A percentile compares a stretch with the other conserved stretches of the same genome.
These are phyloP conservation scores for Tolypocladium album DNA, from an alignment of 2,329 filamentous ascomycete species.

Conservation along the genomic window DNA sequence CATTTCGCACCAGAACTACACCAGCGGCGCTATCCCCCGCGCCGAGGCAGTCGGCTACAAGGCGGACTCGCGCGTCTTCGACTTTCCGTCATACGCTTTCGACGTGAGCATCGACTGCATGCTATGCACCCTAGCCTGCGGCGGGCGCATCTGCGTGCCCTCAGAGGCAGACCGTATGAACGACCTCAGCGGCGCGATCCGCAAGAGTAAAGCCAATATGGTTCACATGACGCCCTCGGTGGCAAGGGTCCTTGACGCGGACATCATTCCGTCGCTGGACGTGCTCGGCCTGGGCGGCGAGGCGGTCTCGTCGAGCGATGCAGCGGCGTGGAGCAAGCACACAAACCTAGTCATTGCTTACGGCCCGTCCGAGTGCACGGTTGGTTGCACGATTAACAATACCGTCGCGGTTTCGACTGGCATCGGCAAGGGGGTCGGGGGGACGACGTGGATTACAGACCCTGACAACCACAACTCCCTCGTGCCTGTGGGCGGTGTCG, in stretches of 20 bases:
- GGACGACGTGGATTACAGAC: slow-evolving; percentile 40
- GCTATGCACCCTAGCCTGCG: slow-evolving; percentile 38
- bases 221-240: slow-evolving; percentile 41
- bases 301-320: slow-evolving; percentile 39
- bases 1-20: slow-evolving; percentile 35
- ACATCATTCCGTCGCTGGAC: slow-evolving; percentile 33
- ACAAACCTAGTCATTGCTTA: slow-evolving; percentile 41
- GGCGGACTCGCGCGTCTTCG: slow-evolving; percentile 29
- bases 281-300: slow-evolving; percentile 40
- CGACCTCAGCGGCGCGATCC: slow-evolving; percentile 33
- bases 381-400: slow-evolving; percentile 38
- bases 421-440: slow-evolving; percentile 37
- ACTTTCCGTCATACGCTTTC: slow-evolving; percentile 43
- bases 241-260: slow-evolving; percentile 32
- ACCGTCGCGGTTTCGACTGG: slow-evolving; percentile 28
- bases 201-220: slow-evolving; percentile 34
- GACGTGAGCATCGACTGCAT: slow-evolving; percentile 45
- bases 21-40: slow-evolving; percentile 32
- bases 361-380: slow-evolving; percentile 43
- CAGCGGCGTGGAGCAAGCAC: slow-evolving; percentile 32
- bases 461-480: slow-evolving; percentile 34
- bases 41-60: slow-evolving; percentile 30
- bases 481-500: slow-evolving; percentile 35
- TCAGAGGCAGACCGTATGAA: slow-evolving; percentile 44
- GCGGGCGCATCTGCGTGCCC: slow-evolving; percentile 41